A percentile compares a stretch with the other conserved stretches of the same genome.
phyloP scores from a whole-genome alignment of 331 rosid genomes.

The Spiraea crenata region DNA sequence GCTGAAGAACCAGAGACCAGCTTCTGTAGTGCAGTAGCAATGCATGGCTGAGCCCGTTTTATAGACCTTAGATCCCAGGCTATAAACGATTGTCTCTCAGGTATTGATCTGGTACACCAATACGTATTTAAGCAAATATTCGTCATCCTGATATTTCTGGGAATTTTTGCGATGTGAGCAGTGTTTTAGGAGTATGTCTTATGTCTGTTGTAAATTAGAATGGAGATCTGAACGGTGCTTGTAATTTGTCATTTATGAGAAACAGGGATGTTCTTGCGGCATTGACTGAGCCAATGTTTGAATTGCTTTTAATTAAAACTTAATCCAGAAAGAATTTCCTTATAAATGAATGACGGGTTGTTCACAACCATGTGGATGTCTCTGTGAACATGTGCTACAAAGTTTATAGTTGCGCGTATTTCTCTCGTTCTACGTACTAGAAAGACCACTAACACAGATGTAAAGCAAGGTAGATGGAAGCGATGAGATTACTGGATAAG shows the following conservation, averaged over 20 bases:
- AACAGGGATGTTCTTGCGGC: not conserved
- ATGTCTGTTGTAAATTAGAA: not conserved
- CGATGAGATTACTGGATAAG: too few species aligned
- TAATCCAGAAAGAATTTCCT: too few species aligned
- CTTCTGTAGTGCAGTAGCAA: constrained; percentile 34
- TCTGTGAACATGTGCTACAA: too few species aligned
- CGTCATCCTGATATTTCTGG: not conserved
- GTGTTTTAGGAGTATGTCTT: not conserved
- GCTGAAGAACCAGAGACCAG: constrained; percentile 40
- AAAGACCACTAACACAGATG: too few species aligned
- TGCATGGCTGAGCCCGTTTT: constrained; percentile 16
- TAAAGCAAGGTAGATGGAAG: too few species aligned
- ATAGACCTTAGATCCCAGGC: not conserved
- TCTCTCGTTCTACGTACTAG: too few species aligned
- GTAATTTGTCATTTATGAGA: not conserved
- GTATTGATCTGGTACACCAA: not conserved
- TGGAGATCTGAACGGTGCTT: not conserved
- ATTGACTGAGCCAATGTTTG: too few species aligned
- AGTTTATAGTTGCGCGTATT: too few species aligned
- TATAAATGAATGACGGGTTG: too few species aligned
- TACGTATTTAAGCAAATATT: not conserved
- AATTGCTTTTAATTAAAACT: too few species aligned
- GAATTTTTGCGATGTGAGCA: not conserved
- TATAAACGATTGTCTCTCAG: constrained; percentile 16
- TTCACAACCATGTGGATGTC: too few species aligned